These are phyloP conservation scores for Amylostereum chailletii DNA, from an alignment of 1,284 basidiomycete species.

Conservation along the genomic window DNA sequence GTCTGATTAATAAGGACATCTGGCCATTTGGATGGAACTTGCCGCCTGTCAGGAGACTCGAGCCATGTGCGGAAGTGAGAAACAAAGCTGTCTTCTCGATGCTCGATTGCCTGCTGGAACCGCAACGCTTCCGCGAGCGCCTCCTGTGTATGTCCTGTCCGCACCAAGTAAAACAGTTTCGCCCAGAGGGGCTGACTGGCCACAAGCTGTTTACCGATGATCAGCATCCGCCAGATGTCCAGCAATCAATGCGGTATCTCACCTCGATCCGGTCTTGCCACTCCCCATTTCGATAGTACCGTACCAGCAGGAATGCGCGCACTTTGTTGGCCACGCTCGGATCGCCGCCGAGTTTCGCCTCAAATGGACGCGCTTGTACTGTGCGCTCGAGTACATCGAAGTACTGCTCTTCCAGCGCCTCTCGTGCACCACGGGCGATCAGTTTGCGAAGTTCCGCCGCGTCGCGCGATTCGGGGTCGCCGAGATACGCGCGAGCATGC, in stretches of 20 bases:
- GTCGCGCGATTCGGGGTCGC: conserved; percentile 60
- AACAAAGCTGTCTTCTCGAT: conserved; percentile 80
- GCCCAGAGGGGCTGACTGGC: conserved; percentile 90
- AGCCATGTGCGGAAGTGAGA: conserved; percentile 82
- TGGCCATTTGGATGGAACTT: conserved; percentile 14
- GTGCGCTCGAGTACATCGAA: conserved; percentile 81
- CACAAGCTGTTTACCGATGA: conserved; percentile 45
- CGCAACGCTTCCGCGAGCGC: conserved; percentile 73
- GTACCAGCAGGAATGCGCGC: conserved; percentile 75
- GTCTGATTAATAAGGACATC: conserved; percentile 3
- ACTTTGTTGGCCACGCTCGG: conserved; percentile 89
- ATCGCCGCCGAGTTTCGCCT: conserved; percentile 87
- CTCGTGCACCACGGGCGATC: conserved; percentile 65
- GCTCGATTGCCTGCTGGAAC: conserved; percentile 69
- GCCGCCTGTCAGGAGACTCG: conserved; percentile 75
- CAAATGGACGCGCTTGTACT: conserved; percentile 75
- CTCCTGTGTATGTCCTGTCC: conserved; percentile 77
- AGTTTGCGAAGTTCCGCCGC: conserved; percentile 53
- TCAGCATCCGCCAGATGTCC: background rate
- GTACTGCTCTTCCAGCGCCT: conserved; percentile 79
- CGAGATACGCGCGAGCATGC: conserved; percentile 62
- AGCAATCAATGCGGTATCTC: conserved; percentile 10
- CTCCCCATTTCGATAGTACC: conserved; percentile 73
- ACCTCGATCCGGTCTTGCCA: conserved; percentile 87
- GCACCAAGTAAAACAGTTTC: conserved; percentile 83